These are phyloP conservation scores for Boletus barrowsii DNA, from an alignment of 768 basidiomycete species.

Conservation along the genomic window DNA sequence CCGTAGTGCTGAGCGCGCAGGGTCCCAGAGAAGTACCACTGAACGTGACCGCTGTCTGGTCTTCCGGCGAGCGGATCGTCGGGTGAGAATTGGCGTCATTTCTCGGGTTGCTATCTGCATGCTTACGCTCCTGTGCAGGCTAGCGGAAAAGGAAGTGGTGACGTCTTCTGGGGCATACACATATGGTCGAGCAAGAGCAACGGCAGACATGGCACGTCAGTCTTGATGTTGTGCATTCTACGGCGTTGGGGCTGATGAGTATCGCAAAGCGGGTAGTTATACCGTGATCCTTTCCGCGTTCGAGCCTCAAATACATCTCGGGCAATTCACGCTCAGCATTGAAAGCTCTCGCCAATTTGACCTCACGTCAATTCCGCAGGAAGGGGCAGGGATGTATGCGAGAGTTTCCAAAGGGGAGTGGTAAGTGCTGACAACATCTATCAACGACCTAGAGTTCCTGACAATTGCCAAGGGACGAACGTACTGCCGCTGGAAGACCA, in stretches of 20 bases:
- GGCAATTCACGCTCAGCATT: slow-evolving; percentile 61
- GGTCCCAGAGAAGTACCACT: slow-evolving; percentile 66
- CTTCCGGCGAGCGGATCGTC: slow-evolving; percentile 65
- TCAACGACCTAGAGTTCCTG: not conserved
- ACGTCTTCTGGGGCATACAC: slow-evolving; percentile 78
- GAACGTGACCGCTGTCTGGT: slow-evolving; percentile 73
- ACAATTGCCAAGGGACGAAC: slow-evolving; percentile 44
- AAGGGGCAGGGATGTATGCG: slow-evolving; percentile 89
- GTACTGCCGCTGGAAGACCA: slow-evolving; percentile 67
- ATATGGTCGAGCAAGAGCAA: slow-evolving; percentile 65
- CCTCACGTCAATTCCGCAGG: slow-evolving; percentile 65
- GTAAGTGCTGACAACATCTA: slow-evolving; percentile 40
- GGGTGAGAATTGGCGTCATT: slow-evolving; percentile 52
- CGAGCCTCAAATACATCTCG: slow-evolving; percentile 61
- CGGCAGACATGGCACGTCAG: slow-evolving; percentile 54
- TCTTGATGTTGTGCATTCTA: not conserved
- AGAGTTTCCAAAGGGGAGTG: slow-evolving; percentile 70
- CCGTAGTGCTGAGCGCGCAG: slow-evolving; percentile 45
- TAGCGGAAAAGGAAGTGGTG: slow-evolving; percentile 65
- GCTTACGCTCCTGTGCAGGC: slow-evolving; percentile 28
- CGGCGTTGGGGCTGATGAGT: not conserved
- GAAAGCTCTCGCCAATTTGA: slow-evolving; percentile 62
- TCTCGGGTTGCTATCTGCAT: not conserved
- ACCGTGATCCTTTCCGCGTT: slow-evolving; percentile 85
- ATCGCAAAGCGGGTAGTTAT: slow-evolving; percentile 56